phyloP scores from a whole-genome alignment of 129 eudicot species.

The Centella asiatica region DNA sequence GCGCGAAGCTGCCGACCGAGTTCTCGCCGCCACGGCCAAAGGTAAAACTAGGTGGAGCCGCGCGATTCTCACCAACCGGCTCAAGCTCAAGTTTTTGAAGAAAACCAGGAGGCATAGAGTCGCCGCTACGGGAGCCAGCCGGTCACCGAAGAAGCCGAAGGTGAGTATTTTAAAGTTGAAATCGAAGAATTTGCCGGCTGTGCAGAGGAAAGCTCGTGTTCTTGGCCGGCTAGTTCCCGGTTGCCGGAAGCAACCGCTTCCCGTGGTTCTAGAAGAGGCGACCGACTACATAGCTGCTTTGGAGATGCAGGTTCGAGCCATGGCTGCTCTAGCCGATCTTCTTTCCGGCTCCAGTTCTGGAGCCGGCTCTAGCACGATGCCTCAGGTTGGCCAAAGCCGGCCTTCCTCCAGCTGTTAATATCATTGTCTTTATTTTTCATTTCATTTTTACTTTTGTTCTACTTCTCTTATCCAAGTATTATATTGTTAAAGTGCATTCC shows the following conservation, averaged over 20 bases:
- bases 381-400: slow-evolving; percentile 24
- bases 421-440: slow-evolving; percentile 10
- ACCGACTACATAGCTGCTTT: slow-evolving; percentile 43
- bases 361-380: slow-evolving; percentile 25
- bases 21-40: slow-evolving; percentile 63
- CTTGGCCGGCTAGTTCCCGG: slow-evolving; percentile 75
- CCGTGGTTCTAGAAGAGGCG: slow-evolving; percentile 40
- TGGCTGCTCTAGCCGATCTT: slow-evolving; percentile 63
- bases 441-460: neutral
- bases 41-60: slow-evolving; percentile 91
- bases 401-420: slow-evolving; percentile 23
- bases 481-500: no score
- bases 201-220: slow-evolving; percentile 59
- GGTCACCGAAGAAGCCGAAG: slow-evolving; percentile 44
- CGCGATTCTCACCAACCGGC: slow-evolving; percentile 57
- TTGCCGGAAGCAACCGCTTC: slow-evolving; percentile 40
- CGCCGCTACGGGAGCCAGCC: slow-evolving; percentile 28
- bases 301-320: slow-evolving; percentile 64
- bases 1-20: slow-evolving; percentile 75
- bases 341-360: slow-evolving; percentile 44
- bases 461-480: no score
- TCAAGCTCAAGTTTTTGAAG: slow-evolving; percentile 67
- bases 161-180: slow-evolving; percentile 49
- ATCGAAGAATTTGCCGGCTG: slow-evolving; percentile 50
- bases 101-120: slow-evolving; percentile 30